Evolutionary conservation across 1,139 yeast species (phyloP), one percentile per base, ranked within the genome.

Genomic region (Wickerhamomyces sp.): DNA sequence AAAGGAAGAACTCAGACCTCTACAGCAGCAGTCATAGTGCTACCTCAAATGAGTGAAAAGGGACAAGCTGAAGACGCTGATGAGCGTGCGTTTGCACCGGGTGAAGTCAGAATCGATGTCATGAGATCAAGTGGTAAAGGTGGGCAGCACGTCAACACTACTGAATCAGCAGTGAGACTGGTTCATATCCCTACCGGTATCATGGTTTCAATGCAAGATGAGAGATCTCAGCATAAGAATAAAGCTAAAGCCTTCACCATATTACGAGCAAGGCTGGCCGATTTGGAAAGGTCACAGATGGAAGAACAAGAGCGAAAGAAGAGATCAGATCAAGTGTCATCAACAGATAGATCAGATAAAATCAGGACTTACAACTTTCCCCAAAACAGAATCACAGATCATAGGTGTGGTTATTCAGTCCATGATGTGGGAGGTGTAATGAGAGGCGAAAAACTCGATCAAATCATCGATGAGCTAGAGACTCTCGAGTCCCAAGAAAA

Each of bases 51-150:
- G 56, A 79, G 82, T 7, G 82, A 74, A 27, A 79, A 74, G 43
- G 52, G 53, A 5, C 65, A 64, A 12, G 65, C 65, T 14, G 70
- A 62, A 28, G 78, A 81, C 27, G 73, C 82, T 15, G 86, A 81
- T 45, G 94, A 85, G 53, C 65, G 92, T 35, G 76, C 76, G 44
- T 88, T 92, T 62, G 81, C 78, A 15, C 88, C 94, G 0, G 95
- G 87, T 3, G 98, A 92, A 55, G 81, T 92, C 14, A 72, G 96
- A 45, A 78, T 92, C 5, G 98, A 94, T 60, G 88, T 94, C 13
- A 94, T 90, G 97, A 71, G 98, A 54, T 88, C 98, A 0, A 81
- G 96, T 39, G 99, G 98, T 3, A 85, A 95, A 48, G 99, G 99
- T 40, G 99, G 99, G 0, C 99, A 92, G 64, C 98, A 94, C 59